phyloP scores from a whole-genome alignment of 2,329 filamentous ascomycete genomes.

The Sporothrix brunneoviolacea region DNA sequence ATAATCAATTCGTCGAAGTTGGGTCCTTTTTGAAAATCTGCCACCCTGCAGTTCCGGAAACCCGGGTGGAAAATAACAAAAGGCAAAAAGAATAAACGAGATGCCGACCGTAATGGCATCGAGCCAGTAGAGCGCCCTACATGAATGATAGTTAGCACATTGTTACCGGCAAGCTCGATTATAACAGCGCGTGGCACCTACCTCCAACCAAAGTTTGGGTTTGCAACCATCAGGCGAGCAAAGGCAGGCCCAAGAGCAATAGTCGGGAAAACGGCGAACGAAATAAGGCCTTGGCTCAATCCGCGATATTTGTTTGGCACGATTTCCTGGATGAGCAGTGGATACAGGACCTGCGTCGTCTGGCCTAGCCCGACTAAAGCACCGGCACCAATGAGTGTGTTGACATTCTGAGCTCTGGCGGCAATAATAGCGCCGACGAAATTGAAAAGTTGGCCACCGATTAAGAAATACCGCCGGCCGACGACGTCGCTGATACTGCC shows the following conservation, averaged over 20 bases:
- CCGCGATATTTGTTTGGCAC: constrained; percentile 12
- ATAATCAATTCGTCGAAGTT: constrained; percentile 7
- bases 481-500: constrained; percentile 9
- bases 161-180: too few relatives aligned
- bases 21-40: neutral
- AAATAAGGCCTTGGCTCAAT: constrained; percentile 15
- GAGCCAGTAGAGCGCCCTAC: constrained; percentile 7
- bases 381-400: constrained; percentile 8
- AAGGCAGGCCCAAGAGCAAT: constrained; percentile 10
- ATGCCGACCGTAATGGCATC: constrained; percentile 3
- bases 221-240: constrained; percentile 15
- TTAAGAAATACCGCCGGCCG: constrained; percentile 8
- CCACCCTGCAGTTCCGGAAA: constrained; percentile 2
- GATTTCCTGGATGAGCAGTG: constrained; percentile 8
- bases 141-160: too few relatives aligned
- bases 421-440: constrained; percentile 8
- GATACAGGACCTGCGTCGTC: constrained; percentile 5
- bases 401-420: constrained; percentile 4
- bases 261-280: constrained; percentile 17
- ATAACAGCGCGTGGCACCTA: too few relatives aligned
- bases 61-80: constrained; percentile 9
- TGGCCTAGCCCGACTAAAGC: constrained; percentile 5
- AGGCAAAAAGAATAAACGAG: constrained; percentile 2
- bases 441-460: constrained; percentile 6
- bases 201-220: constrained; percentile 7